These are phyloP conservation scores for Mortierella sp. DNA, from an alignment of 371 early-diverging fungal species.

Conservation along the genomic window DNA sequence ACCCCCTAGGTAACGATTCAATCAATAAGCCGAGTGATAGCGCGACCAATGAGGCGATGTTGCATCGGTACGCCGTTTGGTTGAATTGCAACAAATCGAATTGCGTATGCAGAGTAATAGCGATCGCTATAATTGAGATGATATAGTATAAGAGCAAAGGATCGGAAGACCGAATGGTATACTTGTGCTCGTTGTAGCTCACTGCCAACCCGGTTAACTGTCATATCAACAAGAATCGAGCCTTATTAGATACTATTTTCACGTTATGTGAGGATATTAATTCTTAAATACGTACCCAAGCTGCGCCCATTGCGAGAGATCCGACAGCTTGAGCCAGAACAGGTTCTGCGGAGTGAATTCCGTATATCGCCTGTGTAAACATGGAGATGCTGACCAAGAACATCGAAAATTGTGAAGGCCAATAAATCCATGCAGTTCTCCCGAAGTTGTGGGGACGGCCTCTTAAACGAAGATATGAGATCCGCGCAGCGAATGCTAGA, in stretches of 20 bases:
- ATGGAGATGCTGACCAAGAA: not conserved
- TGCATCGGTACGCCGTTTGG: not conserved
- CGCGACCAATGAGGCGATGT: slow-evolving; percentile 4
- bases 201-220: slow-evolving; percentile 26
- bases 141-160: slow-evolving; percentile 23
- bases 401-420: slow-evolving; percentile 35
- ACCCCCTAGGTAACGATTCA: slow-evolving; percentile 39
- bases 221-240: not conserved
- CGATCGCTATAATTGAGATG: slow-evolving; percentile 7
- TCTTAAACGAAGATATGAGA: slow-evolving; percentile 8
- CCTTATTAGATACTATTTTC: not conserved
- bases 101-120: slow-evolving; percentile 15
- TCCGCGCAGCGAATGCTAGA: slow-evolving; percentile 10
- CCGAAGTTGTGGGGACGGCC: slow-evolving; percentile 31
- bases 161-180: slow-evolving; percentile 43
- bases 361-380: slow-evolving; percentile 2
- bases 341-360: not conserved
- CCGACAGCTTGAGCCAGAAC: slow-evolving; percentile 8
- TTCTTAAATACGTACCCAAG: slow-evolving; percentile 25
- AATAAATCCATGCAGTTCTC: slow-evolving; percentile 48
- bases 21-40: slow-evolving; percentile 20
- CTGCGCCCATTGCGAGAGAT: slow-evolving; percentile 12
- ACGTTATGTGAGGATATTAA: not conserved
- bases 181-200: slow-evolving; percentile 47
- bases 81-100: not conserved